These are phyloP conservation scores for Dimocarpus longan DNA, from an alignment of 345 rosid genomes.

Conservation along the genomic window DNA sequence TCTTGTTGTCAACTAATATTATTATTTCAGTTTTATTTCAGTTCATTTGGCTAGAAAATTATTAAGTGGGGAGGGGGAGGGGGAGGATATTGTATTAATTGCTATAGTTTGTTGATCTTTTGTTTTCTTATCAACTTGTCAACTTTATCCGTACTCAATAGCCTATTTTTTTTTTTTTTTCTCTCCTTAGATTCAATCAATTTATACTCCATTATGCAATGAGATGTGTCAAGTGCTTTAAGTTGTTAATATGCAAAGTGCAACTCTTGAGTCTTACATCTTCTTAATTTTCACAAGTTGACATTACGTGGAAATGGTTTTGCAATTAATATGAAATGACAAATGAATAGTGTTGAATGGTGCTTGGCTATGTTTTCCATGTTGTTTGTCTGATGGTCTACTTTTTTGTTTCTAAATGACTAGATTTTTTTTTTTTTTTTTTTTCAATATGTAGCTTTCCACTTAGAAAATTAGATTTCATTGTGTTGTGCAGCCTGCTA, in stretches of 20 bases:
- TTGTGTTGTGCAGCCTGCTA: neutral
- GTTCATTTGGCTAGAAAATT: neutral
- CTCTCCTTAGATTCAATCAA: too few species aligned
- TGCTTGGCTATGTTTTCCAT: constrained; percentile 7
- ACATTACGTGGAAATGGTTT: neutral
- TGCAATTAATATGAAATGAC: neutral
- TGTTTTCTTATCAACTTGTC: neutral
- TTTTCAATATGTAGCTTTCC: neutral
- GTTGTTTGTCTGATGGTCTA: neutral
- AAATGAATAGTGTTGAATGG: neutral
- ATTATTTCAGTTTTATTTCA: constrained; percentile 11
- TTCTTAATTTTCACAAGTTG: neutral
- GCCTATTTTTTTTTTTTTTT: too few species aligned
- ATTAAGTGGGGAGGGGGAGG: neutral
- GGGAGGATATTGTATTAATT: neutral
- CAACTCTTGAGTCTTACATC: neutral
- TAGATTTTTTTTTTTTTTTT: neutral
- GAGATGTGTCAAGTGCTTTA: neutral
- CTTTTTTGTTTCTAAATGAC: neutral
- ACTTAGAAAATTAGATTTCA: constrained; percentile 9
- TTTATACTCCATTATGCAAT: neutral
- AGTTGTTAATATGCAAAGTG: neutral
- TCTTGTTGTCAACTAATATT: neutral
- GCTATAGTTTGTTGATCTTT: constrained; percentile 8
- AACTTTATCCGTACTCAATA: neutral